phyloP scores from a whole-genome alignment of 345 rosid genomes.

The Salix dunnii region DNA sequence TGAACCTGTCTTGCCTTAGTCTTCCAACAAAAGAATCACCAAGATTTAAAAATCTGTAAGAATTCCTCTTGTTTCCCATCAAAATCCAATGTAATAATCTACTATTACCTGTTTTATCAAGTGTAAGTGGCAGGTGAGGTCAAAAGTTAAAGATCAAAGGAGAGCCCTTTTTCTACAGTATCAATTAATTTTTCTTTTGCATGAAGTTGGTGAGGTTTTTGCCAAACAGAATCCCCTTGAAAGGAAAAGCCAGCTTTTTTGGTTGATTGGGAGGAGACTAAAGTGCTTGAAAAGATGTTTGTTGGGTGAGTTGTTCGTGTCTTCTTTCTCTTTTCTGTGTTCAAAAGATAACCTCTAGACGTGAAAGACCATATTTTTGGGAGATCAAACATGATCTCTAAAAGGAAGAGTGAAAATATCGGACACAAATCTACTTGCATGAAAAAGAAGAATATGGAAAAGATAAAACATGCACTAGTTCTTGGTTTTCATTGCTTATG shows the following conservation, averaged over 20 bases:
- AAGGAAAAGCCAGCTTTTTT: background rate
- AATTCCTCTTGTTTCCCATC: constrained; percentile 1
- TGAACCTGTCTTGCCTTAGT: background rate
- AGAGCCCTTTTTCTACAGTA: background rate
- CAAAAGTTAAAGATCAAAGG: constrained; percentile 2
- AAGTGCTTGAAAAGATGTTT: constrained; percentile 21
- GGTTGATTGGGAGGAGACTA: constrained; percentile 15
- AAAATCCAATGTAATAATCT: constrained; percentile 4
- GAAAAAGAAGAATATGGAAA: background rate
- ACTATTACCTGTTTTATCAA: background rate
- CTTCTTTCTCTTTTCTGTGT: constrained; percentile 1
- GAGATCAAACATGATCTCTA: constrained; percentile 15
- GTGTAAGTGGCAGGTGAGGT: constrained; percentile 12
- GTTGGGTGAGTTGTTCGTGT: background rate
- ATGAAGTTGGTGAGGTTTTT: background rate
- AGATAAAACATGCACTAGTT: background rate
- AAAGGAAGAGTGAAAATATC: background rate
- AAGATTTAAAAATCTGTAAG: background rate
- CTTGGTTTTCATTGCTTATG: background rate
- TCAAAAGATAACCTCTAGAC: constrained; percentile 8
- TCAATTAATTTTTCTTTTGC: background rate
- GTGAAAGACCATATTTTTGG: constrained; percentile 32
- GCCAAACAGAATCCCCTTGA: background rate
- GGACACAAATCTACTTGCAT: background rate
- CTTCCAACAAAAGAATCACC: background rate